A percentile compares a stretch with the other conserved stretches of the same genome.
phyloP scores from a whole-genome alignment of 2,329 filamentous ascomycete species.

The Fusarium xyrophilum region DNA sequence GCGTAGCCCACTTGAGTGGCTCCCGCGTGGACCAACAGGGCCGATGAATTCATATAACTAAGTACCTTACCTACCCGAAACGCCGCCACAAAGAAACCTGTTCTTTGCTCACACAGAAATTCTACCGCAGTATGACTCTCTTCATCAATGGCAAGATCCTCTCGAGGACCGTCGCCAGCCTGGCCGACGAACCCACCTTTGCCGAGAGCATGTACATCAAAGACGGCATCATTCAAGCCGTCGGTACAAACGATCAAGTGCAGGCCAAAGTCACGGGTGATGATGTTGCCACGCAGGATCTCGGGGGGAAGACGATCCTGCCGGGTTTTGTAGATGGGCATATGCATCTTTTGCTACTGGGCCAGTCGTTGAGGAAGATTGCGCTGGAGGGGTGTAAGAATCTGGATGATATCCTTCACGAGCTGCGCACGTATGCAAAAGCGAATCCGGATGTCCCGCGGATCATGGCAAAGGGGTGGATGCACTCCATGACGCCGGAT shows the following conservation, averaged over 20 bases:
- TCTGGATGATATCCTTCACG: constrained; percentile 56
- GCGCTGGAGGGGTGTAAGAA: constrained; percentile 56
- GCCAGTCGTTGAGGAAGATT: constrained; percentile 60
- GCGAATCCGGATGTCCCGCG: constrained; percentile 56
- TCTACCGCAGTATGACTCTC: constrained; percentile 20
- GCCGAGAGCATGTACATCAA: constrained; percentile 46
- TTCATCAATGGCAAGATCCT: constrained; percentile 44
- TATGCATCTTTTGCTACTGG: constrained; percentile 62
- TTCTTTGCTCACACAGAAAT: background rate
- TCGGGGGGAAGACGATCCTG: constrained; percentile 51
- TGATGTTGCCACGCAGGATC: constrained; percentile 34
- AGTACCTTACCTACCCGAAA: constrained; percentile 6
- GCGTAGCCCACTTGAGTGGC: constrained; percentile 25
- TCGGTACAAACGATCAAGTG: constrained; percentile 44
- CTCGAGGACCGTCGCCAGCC: constrained; percentile 33
- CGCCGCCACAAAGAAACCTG: background rate
- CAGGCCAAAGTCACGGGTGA: constrained; percentile 30
- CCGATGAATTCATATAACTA: constrained; percentile 21
- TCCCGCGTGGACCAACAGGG: constrained; percentile 1
- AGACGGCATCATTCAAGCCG: constrained; percentile 45
- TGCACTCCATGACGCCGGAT: constrained; percentile 57
- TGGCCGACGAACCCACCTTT: constrained; percentile 41
- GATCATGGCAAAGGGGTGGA: constrained; percentile 63
- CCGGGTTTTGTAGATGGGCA: constrained; percentile 66
- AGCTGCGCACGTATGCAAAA: constrained; percentile 55